A percentile compares a stretch with the other conserved stretches of the same genome.
phyloP scores from a whole-genome alignment of 1,284 basidiomycete genomes.

The Sanghuangporus weigelae region DNA sequence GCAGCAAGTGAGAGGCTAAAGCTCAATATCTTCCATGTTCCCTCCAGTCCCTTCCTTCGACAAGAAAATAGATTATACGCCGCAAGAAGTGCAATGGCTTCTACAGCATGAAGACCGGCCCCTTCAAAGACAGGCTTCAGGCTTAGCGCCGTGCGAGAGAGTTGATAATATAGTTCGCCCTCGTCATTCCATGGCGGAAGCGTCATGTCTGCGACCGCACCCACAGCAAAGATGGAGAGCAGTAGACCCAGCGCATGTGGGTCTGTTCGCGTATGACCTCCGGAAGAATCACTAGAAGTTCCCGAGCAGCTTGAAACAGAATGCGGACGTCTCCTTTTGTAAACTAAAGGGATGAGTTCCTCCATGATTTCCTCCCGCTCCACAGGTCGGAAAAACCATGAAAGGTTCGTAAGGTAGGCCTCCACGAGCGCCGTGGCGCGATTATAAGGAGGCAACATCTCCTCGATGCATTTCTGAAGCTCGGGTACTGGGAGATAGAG shows the following conservation, averaged over 20 bases:
- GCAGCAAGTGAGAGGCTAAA: conserved; percentile 23
- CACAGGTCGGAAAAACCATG: conserved; percentile 23
- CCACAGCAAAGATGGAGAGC: conserved; percentile 21
- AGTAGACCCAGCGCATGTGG: conserved; percentile 19
- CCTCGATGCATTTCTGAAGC: conserved; percentile 5
- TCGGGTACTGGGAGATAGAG: not conserved
- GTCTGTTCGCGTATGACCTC: not conserved
- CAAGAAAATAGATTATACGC: conserved; percentile 8
- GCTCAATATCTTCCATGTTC: conserved; percentile 25
- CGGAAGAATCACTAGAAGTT: not conserved
- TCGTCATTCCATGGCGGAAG: conserved; percentile 22
- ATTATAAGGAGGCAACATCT: conserved; percentile 17
- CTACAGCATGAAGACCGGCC: conserved; percentile 18
- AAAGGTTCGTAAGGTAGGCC: conserved; percentile 22
- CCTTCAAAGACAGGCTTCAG: conserved; percentile 19
- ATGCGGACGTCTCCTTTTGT: not conserved
- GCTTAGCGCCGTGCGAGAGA: conserved; percentile 23
- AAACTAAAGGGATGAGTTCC: conserved; percentile 13
- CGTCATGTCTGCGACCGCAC: conserved; percentile 21
- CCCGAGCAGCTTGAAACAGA: not conserved
- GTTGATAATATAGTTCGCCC: conserved; percentile 23
- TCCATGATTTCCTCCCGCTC: conserved; percentile 17
- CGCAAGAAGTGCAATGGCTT: conserved; percentile 8
- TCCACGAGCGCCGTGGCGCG: conserved; percentile 23
- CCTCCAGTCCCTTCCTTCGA: conserved; percentile 6